These are phyloP conservation scores for Dichotomocladium elegans DNA, from an alignment of 371 early-diverging fungal genomes.

Conservation along the genomic window DNA sequence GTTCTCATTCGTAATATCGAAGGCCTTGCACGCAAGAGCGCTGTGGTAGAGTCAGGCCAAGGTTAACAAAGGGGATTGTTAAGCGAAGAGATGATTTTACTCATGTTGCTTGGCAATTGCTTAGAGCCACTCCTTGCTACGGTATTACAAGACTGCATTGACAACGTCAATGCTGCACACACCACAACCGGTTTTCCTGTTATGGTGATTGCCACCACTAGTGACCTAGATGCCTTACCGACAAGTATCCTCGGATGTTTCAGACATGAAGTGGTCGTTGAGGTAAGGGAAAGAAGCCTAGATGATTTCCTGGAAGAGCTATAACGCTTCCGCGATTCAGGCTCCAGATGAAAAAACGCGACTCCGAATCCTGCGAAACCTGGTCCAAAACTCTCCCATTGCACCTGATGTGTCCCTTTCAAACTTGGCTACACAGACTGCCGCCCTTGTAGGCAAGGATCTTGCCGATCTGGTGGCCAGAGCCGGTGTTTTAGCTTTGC, in stretches of 20 bases:
- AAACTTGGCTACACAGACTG: constrained; percentile 84
- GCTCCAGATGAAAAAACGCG: constrained; percentile 75
- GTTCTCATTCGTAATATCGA: constrained; percentile 78
- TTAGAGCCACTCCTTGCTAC: constrained; percentile 68
- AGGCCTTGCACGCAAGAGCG: constrained; percentile 69
- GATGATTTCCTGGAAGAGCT: background rate
- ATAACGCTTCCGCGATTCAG: background rate
- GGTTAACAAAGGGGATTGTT: constrained; percentile 25
- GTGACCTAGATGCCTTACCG: constrained; percentile 73
- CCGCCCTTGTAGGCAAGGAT: constrained; percentile 87
- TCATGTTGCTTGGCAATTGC: background rate
- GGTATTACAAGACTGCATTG: constrained; percentile 65
- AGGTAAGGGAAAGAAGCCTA: constrained; percentile 21
- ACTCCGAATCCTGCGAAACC: constrained; percentile 53
- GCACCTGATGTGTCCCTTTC: constrained; percentile 74
- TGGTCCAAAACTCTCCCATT: constrained; percentile 50
- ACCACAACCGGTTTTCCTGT: constrained; percentile 64
- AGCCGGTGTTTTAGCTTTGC: constrained; percentile 67
- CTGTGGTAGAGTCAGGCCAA: constrained; percentile 66
- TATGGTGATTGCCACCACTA: constrained; percentile 75
- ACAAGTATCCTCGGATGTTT: constrained; percentile 69
- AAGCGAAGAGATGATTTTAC: too few species aligned
- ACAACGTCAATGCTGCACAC: constrained; percentile 50
- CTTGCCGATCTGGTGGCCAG: constrained; percentile 71
- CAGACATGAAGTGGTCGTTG: constrained; percentile 69